Percentiles rank a stretch among this genome's conserved stretches.
phyloP scores from a whole-genome alignment of 2,329 filamentous ascomycete genomes.

The Lasiodiplodia theobromae region DNA sequence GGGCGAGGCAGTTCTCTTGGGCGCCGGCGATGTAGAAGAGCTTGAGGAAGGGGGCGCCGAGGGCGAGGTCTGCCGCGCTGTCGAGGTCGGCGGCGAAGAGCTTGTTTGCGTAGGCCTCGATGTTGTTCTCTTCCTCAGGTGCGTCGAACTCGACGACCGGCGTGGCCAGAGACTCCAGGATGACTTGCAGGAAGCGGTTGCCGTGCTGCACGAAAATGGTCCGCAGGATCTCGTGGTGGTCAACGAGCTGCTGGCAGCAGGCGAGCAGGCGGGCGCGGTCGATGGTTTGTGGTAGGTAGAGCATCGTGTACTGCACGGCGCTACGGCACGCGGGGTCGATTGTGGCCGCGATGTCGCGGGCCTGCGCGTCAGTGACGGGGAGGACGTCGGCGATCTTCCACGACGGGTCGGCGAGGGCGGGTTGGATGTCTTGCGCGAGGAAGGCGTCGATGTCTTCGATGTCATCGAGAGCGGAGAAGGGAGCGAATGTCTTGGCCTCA shows the following conservation, averaged over 20 bases:
- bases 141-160: slow-evolving; percentile 51
- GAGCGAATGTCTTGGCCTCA: slow-evolving; percentile 44
- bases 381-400: slow-evolving; percentile 64
- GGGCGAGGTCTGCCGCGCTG: slow-evolving; percentile 55
- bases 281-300: slow-evolving; percentile 64
- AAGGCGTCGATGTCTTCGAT: slow-evolving; percentile 52
- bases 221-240: slow-evolving; percentile 68
- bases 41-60: slow-evolving; percentile 67
- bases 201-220: slow-evolving; percentile 67
- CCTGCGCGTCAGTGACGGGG: slow-evolving; percentile 65
- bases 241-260: slow-evolving; percentile 64
- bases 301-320: slow-evolving; percentile 69
- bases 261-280: slow-evolving; percentile 57
- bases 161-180: slow-evolving; percentile 62
- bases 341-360: slow-evolving; percentile 66
- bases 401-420: slow-evolving; percentile 58
- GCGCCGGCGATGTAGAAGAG: slow-evolving; percentile 55
- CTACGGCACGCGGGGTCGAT: slow-evolving; percentile 62
- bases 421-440: slow-evolving; percentile 57
- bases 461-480: slow-evolving; percentile 60
- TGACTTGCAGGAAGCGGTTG: slow-evolving; percentile 62
- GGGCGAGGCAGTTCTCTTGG: slow-evolving; percentile 57
- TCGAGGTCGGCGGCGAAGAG: slow-evolving; percentile 64
- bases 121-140: slow-evolving; percentile 52
- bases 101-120: slow-evolving; percentile 61